phyloP scores from a whole-genome alignment of 2,329 filamentous ascomycete species.

The Alternaria gaisen region DNA sequence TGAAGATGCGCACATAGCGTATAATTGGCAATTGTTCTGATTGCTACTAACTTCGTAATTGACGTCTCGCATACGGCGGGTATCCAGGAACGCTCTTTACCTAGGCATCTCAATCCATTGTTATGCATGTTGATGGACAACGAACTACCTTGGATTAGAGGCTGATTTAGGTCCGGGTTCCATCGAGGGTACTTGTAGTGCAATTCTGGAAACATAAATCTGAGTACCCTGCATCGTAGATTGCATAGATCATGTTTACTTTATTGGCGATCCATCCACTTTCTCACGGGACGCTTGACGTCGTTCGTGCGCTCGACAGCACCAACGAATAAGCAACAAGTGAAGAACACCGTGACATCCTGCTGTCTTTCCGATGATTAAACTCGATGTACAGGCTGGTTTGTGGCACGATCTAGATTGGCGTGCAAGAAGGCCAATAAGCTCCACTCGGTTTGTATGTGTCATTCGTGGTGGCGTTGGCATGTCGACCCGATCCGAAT shows the following conservation, averaged over 20 bases:
- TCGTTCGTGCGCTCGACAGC: not conserved
- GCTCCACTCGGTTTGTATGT: not conserved
- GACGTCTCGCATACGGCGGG: not conserved
- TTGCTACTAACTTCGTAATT: not conserved
- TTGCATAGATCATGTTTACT: not conserved
- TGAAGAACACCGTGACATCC: not conserved
- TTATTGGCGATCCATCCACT: not conserved
- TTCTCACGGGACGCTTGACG: constrained; percentile 1
- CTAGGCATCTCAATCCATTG: not conserved
- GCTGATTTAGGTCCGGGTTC: not conserved
- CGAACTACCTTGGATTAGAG: not conserved
- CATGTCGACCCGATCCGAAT: constrained; percentile 22
- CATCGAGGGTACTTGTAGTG: not conserved
- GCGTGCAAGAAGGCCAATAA: not conserved
- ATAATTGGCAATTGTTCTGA: not conserved
- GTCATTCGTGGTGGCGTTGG: constrained; percentile 18
- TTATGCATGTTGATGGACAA: not conserved
- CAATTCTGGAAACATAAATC: not conserved
- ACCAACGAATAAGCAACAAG: not conserved
- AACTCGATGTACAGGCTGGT: constrained; percentile 15
- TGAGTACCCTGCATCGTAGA: not conserved
- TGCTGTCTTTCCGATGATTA: not conserved
- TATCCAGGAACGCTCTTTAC: not conserved
- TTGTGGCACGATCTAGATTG: not conserved
- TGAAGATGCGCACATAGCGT: not conserved